A percentile compares a stretch with the other conserved stretches of the same genome.
Evolutionary conservation across 495 filamentous ascomycete species (phyloP).

Genomic region (Talaromyces proteolyticus): DNA sequence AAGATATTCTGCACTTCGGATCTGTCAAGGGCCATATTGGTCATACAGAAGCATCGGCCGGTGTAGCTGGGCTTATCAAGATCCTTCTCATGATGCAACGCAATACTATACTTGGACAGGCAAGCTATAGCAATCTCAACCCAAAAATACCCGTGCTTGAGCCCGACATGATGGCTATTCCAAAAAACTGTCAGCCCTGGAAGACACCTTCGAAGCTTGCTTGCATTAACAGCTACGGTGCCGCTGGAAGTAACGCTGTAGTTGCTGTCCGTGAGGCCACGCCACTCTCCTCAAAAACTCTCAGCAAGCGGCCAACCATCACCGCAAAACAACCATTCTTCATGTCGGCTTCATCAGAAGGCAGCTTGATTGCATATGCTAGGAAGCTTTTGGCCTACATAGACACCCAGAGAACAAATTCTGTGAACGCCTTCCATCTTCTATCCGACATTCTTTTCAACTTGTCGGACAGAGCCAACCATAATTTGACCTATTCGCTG

Average conservation of each 20-base stretch:
- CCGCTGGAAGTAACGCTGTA: slow-evolving; percentile 35
- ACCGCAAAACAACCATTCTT: slow-evolving; percentile 12
- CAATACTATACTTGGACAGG: slow-evolving; percentile 31
- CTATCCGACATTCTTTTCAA: slow-evolving; percentile 11
- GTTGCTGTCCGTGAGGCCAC: slow-evolving; percentile 19
- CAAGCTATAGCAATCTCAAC: slow-evolving; percentile 12
- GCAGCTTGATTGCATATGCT: slow-evolving; percentile 9
- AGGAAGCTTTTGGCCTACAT: slow-evolving; percentile 7
- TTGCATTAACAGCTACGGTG: slow-evolving; percentile 42
- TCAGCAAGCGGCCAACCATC: slow-evolving; percentile 17
- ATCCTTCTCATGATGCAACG: slow-evolving; percentile 39
- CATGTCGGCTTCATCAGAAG: slow-evolving; percentile 13
- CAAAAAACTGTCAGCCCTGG: slow-evolving; percentile 23
- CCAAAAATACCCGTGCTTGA: slow-evolving; percentile 11
- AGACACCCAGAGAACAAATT: neutral
- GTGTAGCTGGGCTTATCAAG: slow-evolving; percentile 49
- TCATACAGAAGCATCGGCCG: slow-evolving; percentile 40
- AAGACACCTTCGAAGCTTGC: slow-evolving; percentile 22
- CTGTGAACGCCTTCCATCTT: slow-evolving; percentile 19
- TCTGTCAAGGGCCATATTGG: slow-evolving; percentile 39
- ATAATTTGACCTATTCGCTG: slow-evolving; percentile 1
- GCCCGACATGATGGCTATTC: slow-evolving; percentile 32
- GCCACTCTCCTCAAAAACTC: slow-evolving; percentile 22
- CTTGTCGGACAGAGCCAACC: slow-evolving; percentile 12
- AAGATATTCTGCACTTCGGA: slow-evolving; percentile 20